Evolutionary conservation across 768 basidiomycete genomes (phyloP).

Genomic region (Lyophyllum decastes): DNA sequence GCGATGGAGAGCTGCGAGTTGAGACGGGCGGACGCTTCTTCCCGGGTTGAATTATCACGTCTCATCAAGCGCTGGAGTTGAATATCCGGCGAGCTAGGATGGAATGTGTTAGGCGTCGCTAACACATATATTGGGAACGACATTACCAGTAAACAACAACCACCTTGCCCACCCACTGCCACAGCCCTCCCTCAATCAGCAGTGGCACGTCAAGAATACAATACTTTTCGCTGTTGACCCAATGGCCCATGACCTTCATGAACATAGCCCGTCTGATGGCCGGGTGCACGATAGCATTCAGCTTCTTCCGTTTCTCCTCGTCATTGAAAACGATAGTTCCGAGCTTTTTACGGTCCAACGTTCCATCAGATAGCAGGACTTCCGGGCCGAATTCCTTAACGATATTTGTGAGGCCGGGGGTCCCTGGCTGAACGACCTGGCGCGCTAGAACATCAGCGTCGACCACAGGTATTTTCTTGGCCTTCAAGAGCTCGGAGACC

Average conservation of each 20-base stretch:
- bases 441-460: slow-evolving; percentile 93
- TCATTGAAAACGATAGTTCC: slow-evolving; percentile 87
- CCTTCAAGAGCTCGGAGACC: slow-evolving; percentile 73
- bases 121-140: neutral
- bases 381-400: slow-evolving; percentile 68
- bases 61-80: slow-evolving; percentile 83
- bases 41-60: slow-evolving; percentile 65
- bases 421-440: slow-evolving; percentile 82
- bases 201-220: slow-evolving; percentile 91
- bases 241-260: slow-evolving; percentile 63
- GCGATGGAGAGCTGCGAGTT: slow-evolving; percentile 79
- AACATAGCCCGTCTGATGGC: slow-evolving; percentile 83
- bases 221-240: slow-evolving; percentile 77
- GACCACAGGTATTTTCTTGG: slow-evolving; percentile 75
- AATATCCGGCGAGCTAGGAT: slow-evolving; percentile 46
- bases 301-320: slow-evolving; percentile 60
- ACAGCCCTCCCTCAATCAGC: slow-evolving; percentile 85
- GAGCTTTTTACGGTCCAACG: slow-evolving; percentile 80
- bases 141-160: slow-evolving; percentile 90
- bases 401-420: slow-evolving; percentile 69
- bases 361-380: slow-evolving; percentile 67
- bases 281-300: slow-evolving; percentile 91
- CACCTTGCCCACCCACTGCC: slow-evolving; percentile 80
- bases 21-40: slow-evolving; percentile 75
- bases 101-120: neutral